phyloP scores from a whole-genome alignment of 805 yeast species.

The Cyberlindnera xishuangbannaensis region DNA sequence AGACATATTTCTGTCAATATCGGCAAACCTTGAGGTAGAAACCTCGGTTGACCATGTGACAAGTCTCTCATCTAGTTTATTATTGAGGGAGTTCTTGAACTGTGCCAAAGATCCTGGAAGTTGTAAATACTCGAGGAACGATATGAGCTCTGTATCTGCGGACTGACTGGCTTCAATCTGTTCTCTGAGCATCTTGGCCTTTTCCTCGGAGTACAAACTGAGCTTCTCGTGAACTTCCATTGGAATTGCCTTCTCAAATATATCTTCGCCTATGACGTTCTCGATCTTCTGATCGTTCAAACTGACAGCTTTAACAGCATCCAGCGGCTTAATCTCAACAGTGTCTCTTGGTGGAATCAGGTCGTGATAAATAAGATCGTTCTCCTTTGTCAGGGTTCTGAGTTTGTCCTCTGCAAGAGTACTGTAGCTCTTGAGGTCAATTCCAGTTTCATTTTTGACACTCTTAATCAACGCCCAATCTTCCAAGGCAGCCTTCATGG shows the following conservation, averaged over 20 bases:
- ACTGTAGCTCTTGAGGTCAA: slow-evolving; percentile 28
- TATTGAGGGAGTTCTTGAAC: slow-evolving; percentile 32
- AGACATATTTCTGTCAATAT: slow-evolving; percentile 27
- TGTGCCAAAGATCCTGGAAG: slow-evolving; percentile 62
- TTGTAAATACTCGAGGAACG: slow-evolving; percentile 76
- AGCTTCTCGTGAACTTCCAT: slow-evolving; percentile 80
- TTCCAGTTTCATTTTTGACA: slow-evolving; percentile 29
- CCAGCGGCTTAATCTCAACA: slow-evolving; percentile 50
- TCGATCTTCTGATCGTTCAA: slow-evolving; percentile 42
- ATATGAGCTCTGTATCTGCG: slow-evolving; percentile 70
- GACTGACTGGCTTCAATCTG: slow-evolving; percentile 72
- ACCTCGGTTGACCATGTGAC: slow-evolving; percentile 25
- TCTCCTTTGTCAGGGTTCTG: slow-evolving; percentile 60
- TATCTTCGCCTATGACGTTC: slow-evolving; percentile 40
- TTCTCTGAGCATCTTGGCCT: slow-evolving; percentile 66
- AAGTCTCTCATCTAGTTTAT: slow-evolving; percentile 27
- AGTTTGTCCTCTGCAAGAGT: slow-evolving; percentile 32
- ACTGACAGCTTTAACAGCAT: slow-evolving; percentile 57
- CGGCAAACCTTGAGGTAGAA: slow-evolving; percentile 22
- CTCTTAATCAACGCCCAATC: slow-evolving; percentile 26
- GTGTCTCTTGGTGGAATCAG: slow-evolving; percentile 55
- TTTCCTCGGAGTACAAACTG: slow-evolving; percentile 84
- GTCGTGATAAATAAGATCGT: slow-evolving; percentile 86
- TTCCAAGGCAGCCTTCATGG: slow-evolving; percentile 45
- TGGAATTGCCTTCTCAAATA: slow-evolving; percentile 80